Evolutionary conservation across 768 basidiomycete species (phyloP).

Genomic region (Collybiopsis confluens): DNA sequence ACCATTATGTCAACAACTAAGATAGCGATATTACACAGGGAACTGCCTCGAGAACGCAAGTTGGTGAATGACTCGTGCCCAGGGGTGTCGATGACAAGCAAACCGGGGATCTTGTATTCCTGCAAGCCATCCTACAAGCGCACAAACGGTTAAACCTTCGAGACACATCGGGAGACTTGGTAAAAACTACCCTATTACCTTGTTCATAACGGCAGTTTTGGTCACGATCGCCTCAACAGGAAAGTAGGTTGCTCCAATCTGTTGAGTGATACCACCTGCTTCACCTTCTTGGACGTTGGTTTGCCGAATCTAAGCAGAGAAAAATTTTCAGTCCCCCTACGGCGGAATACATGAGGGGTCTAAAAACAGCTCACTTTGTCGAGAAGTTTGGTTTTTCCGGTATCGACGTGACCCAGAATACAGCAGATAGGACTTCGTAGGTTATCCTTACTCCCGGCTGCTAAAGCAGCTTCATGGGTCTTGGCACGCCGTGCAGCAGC

Average conservation of each 20-base stretch:
- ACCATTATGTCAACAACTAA: conserved; percentile 99
- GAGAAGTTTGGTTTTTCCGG: conserved; percentile 95
- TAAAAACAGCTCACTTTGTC: conserved; percentile 72
- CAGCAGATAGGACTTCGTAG: conserved; percentile 97
- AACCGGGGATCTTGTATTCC: conserved; percentile 96
- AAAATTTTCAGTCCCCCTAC: neutral
- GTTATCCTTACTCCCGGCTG: conserved; percentile 83
- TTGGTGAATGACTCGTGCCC: conserved; percentile 99
- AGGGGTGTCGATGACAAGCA: conserved; percentile 95
- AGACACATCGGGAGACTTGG: too few relatives aligned
- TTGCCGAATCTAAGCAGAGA: conserved; percentile 82
- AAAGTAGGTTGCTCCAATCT: conserved; percentile 99
- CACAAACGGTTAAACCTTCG: neutral
- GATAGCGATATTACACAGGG: conserved; percentile 97
- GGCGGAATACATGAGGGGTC: conserved; percentile 16
- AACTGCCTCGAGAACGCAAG: conserved; percentile 90
- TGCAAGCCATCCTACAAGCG: conserved; percentile 59
- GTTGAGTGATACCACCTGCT: conserved; percentile 99
- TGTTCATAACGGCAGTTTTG: conserved; percentile 94
- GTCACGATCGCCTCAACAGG: conserved; percentile 90
- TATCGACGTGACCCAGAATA: conserved; percentile 99
- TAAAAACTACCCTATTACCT: too few relatives aligned
- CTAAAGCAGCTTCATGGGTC: conserved; percentile 79
- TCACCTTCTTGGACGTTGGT: conserved; percentile 99
- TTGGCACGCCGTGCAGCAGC: conserved; percentile 79